Evolutionary conservation across 345 rosid species (phyloP).

Genomic region (Eucalyptus virginea): DNA sequence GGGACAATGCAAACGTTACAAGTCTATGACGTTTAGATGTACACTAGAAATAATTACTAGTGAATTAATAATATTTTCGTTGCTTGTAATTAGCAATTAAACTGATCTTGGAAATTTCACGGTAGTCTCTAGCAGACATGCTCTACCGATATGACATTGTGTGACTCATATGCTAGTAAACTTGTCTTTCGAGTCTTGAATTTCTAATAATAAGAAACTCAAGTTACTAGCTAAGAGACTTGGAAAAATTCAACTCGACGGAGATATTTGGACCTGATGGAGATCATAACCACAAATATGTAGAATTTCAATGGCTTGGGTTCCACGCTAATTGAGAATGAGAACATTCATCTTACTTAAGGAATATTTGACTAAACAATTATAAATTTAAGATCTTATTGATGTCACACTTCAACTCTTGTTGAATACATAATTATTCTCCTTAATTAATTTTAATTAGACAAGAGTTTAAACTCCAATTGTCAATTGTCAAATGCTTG

Average conservation of each 20-base stretch:
- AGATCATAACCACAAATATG: not conserved
- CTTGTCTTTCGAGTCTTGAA: not conserved
- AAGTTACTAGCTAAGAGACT: not conserved
- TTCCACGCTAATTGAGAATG: not conserved
- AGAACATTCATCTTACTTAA: not conserved
- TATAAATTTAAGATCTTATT: not conserved
- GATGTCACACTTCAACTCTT: no score
- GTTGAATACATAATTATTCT: no score
- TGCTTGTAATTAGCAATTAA: not conserved
- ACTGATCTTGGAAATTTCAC: not conserved
- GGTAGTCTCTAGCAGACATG: not conserved
- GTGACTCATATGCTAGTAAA: not conserved
- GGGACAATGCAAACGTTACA: not conserved
- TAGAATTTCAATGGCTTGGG: not conserved
- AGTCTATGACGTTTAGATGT: no score
- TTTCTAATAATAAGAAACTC: no score
- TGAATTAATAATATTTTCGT: no score
- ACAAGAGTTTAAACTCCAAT: no score
- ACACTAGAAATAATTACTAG: no score
- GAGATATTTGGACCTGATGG: not conserved
- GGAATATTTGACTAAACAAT: not conserved
- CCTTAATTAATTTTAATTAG: no score
- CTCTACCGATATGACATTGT: not conserved
- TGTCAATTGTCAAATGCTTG: no score
- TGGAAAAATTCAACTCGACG: not conserved